Base-by-base conservation (phyloP, 176 grass and related monocot species). In the Neostapfia colusana region DNA sequence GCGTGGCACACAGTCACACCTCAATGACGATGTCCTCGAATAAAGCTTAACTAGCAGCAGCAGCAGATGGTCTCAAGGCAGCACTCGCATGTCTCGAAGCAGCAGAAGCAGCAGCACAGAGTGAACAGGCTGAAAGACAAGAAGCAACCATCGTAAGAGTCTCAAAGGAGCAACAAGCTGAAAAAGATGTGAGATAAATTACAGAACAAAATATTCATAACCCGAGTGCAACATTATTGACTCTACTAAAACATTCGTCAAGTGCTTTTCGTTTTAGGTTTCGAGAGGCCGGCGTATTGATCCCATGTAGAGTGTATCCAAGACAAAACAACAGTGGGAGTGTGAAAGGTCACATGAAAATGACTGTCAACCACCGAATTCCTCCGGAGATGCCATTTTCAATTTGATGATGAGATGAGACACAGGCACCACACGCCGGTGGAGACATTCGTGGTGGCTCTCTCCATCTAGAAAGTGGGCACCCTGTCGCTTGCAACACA, bases 41-140 rank as follows among this genome's bases (percentile, higher is more conserved):
- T n/a, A 9, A 57, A 65, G 26, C 65, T 57, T 41, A 64, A 57
- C 63, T 73, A 82, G 27, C 84, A 87, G 31, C 82, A 86, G 71
- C 88, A 87, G 51, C 85, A 89, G 58, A 93, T 13, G 74, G 72
- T 43, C 78, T 85, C 87, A 23, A 82, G 45, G 82, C 87, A 89
- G 78, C 79, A 73, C 67, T 89, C 87, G 62, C 82, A 89, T 25
- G 83, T 78, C 73, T 89, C 78, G 27, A 56, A 89, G 73, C 87
- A 89, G 67, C 87, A 89, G 87, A 82, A 89, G 82, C 87, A 85
- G 68, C 87, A 89, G 61, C 82, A 85, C 25, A 67, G 34, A 23
- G 73, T 78, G 64, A 89, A 89, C 20, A 89, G 51, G 73, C 87
- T 89, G 78, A 17, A n/a, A n/a, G n/a, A 74, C 20, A 67, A 44